Percentiles rank a stretch among this genome's conserved stretches.
Conservation (phyloP, 2,329 filamentous ascomycete genomes). For the Celoporthe dispersa region DNA sequence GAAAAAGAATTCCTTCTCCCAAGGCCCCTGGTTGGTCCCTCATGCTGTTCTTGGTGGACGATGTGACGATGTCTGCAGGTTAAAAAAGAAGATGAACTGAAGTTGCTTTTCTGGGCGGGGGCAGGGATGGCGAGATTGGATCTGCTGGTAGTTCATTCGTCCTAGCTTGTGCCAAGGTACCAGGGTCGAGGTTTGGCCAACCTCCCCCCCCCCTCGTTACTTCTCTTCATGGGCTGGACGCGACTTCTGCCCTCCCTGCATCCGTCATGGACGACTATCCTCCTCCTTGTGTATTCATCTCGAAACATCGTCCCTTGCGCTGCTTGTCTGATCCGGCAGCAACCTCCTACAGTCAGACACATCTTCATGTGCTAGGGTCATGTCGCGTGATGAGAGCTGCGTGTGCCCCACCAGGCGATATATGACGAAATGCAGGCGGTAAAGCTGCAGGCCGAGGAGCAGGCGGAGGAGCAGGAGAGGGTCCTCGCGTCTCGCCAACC, state of each 20-base stretch:
- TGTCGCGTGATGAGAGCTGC: background rate
- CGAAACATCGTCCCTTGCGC: conserved; percentile 3
- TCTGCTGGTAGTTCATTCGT: background rate
- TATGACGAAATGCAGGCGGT: background rate
- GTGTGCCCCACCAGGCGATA: background rate
- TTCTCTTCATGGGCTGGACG: background rate
- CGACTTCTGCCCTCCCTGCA: background rate
- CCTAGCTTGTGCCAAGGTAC: background rate
- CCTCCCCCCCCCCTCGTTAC: background rate
- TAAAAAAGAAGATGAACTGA: background rate
- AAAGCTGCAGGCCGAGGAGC: background rate
- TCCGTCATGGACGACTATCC: background rate
- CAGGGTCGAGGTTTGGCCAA: background rate
- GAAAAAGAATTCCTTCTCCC: background rate
- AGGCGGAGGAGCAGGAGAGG: background rate
- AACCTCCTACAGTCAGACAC: background rate
- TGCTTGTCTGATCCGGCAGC: background rate
- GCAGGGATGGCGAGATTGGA: conserved; percentile 1
- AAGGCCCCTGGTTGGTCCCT: background rate
- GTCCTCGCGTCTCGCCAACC: background rate
- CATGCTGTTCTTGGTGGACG: background rate
- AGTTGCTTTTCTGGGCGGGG: background rate
- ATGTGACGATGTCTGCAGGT: conserved; percentile 2
- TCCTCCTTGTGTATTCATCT: background rate
- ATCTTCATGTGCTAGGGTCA: background rate